Evolutionary conservation across 371 early-diverging fungal species (phyloP), one percentile per base, ranked within the genome.

Genomic region (Mortierella sp.): DNA sequence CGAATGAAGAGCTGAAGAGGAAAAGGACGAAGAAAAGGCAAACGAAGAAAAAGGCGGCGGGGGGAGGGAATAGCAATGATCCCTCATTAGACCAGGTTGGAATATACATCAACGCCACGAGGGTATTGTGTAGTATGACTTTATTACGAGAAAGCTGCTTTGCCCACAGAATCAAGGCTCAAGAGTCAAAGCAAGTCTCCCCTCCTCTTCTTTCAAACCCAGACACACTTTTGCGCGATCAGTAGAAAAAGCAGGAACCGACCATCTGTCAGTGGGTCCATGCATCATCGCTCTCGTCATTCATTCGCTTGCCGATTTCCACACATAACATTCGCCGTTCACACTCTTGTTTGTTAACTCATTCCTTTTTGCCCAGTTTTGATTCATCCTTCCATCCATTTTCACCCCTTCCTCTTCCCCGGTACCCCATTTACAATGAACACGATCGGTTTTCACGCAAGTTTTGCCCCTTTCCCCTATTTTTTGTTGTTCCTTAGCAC

Each of bases 391-490:
- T 8, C 19, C 28, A 27, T 52, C 5, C 47, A 11, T 23, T 44
- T 3, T 23, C 21, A 24, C 46, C 3, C 12, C 14, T 34, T 43
- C 32, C 28, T 27, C 17, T 31, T n/a, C 50, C 39, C 27, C 19
- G 50, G 4, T 41, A 48, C 31, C 28, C 28, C 8, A n/a, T 51
- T n/a, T 8, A 15, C 31, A 48, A 73, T 73, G 75, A 73, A 73
- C 53, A 55, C 60, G 26, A 73, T 73, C 46, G 75, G 75, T 24
- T 73, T 68, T 28, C 75, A 73, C 30, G 75, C 56, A 64, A 54
- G 73, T 63, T 34, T 44, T 9, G n/a, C 23, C 5, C 1, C 47
- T 32, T 8, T 32, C 46, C 32, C 50, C 37, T 27, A 19, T 37
- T 30, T 6, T 24, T 50, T 23, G 9, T 19, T 2, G 14, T 11